These are phyloP conservation scores for Umbilicus rupestris DNA, from an alignment of 164 flowering plant genomes.

Conservation along the genomic window DNA sequence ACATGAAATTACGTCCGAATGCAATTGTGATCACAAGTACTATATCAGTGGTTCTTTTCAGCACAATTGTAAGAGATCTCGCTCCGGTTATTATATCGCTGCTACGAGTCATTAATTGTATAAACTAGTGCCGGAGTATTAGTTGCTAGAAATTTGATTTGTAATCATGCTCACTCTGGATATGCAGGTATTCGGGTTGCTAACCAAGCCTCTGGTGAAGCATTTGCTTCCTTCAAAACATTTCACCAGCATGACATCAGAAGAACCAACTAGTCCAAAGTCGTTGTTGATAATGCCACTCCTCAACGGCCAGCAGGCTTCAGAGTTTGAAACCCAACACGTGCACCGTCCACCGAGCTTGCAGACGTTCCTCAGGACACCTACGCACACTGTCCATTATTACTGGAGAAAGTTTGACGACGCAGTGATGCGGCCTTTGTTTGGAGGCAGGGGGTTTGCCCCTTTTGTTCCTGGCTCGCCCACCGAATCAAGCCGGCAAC, in stretches of 20 bases:
- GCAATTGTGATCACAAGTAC: conserved; percentile 95
- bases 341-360: conserved; percentile 48
- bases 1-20: conserved; percentile 54
- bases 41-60: conserved; percentile 84
- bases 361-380: conserved; percentile 50
- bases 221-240: conserved; percentile 46
- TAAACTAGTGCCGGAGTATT: neutral
- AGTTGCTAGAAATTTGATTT: too few relatives aligned
- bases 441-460: conserved; percentile 87
- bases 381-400: conserved; percentile 62
- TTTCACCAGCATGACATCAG: conserved; percentile 29
- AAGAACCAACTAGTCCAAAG: conserved; percentile 57
- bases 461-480: conserved; percentile 84
- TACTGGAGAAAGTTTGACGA: conserved; percentile 86
- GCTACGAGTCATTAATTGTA: neutral
- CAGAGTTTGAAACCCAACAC: conserved; percentile 26
- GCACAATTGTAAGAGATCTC: conserved; percentile 77
- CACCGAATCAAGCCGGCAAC: conserved; percentile 31
- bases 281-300: conserved; percentile 52
- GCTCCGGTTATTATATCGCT: neutral
- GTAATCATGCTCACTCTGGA: neutral
- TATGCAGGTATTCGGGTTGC: conserved; percentile 52
- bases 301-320: conserved; percentile 39
- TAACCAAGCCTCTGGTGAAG: conserved; percentile 81
- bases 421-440: conserved; percentile 80